Conservation (phyloP, 345 rosid genomes). For the Gossypium ekmanianum region DNA sequence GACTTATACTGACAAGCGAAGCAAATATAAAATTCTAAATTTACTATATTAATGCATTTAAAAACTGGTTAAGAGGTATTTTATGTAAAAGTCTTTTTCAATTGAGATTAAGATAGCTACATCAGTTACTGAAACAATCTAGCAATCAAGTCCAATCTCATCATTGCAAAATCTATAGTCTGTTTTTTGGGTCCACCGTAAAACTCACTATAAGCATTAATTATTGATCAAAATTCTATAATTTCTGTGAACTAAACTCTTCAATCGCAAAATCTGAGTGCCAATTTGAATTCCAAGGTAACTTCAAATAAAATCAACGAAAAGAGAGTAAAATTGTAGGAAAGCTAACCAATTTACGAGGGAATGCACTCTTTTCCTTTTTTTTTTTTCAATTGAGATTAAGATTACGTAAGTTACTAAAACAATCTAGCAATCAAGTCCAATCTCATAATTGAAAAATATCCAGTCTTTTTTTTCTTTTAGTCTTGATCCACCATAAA, state of each 20-base stretch:
- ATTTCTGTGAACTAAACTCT: background rate
- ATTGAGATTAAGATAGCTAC: background rate
- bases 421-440: constrained; percentile 14
- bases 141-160: constrained; percentile 11
- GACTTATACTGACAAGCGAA: background rate
- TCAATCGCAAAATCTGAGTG: background rate
- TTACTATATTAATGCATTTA: background rate
- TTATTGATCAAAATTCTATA: background rate
- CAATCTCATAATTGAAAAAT: background rate
- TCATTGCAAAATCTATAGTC: background rate
- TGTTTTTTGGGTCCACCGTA: background rate
- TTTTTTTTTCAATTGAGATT: background rate
- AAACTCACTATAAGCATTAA: background rate
- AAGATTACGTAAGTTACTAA: constrained; percentile 1
- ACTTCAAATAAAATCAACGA: background rate
- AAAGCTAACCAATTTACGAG: constrained; percentile 50
- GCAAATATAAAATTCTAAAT: background rate
- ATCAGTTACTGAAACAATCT: constrained; percentile 5
- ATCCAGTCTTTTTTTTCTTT: background rate
- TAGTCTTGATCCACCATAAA: background rate
- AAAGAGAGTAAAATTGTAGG: background rate
- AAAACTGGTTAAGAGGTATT: background rate
- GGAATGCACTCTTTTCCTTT: background rate
- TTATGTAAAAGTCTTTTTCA: constrained; percentile 3
- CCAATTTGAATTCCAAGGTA: background rate